Conservation (phyloP, 495 filamentous ascomycete species). For the Xylaria palmicola region DNA sequence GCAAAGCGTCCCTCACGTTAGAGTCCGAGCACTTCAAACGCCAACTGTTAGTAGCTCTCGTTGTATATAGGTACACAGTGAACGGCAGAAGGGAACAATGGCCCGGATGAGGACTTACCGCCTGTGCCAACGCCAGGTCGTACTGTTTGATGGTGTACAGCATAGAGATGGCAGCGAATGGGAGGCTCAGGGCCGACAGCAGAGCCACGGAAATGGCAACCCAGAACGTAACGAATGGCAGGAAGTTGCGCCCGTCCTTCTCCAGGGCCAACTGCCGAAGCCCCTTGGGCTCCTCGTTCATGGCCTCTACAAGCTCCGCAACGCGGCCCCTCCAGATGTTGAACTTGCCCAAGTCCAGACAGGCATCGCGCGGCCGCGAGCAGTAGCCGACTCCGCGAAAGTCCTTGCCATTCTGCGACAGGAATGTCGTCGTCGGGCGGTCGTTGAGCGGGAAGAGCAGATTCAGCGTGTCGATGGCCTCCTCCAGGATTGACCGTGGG, state of each 20-base stretch:
- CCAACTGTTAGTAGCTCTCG: neutral
- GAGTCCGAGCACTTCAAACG: neutral
- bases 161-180: neutral
- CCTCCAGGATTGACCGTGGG: constrained; percentile 5
- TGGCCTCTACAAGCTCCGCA: constrained; percentile 4
- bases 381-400: constrained; percentile 19
- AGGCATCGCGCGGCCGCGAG: neutral
- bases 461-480: constrained; percentile 19
- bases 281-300: constrained; percentile 9
- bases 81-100: neutral
- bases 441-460: constrained; percentile 17
- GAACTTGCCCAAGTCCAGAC: constrained; percentile 10
- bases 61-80: neutral
- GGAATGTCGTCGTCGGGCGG: constrained; percentile 1
- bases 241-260: constrained; percentile 1
- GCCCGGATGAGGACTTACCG: neutral
- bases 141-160: neutral
- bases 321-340: constrained; percentile 10
- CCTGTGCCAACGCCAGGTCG: neutral
- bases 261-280: constrained; percentile 12
- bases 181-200: neutral
- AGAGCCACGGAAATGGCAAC: neutral
- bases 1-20: neutral
- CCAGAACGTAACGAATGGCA: constrained; percentile 17
- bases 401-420: constrained; percentile 4